Base-by-base conservation (phyloP, 23 red algal species). In the Chondrus crispus region DNA sequence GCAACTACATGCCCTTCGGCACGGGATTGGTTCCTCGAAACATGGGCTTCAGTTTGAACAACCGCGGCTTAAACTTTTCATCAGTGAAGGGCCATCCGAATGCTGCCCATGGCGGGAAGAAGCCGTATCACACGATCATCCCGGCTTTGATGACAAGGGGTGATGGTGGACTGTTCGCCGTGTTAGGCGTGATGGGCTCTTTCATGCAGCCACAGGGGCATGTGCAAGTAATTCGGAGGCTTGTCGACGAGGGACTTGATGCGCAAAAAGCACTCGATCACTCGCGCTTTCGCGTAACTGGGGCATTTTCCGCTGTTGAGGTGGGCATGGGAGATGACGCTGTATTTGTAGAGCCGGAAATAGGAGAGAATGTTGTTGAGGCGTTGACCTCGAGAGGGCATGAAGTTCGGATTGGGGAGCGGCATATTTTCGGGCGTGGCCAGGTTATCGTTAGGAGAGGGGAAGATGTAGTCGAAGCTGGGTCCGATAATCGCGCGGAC, bases 131-230 rank as follows among this genome's bases (percentile, higher is more conserved):
- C 43, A 99, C 97, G 14, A 93, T 99, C 32, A 99, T 99, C 9
- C 97, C 97, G 62, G 94, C 73, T n/a, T 14, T 99, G 75, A 42
- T 88, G 4, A 85, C 86, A 28, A 20, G 3, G 8, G 60, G 51
- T 6, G 39, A 10, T 24, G 74, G 83, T n/a, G 50, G 37, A n/a
- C 84, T 94, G 54, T 64, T 43, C 82, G 93, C 91, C 30, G 97
- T 90, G 3, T 84, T 96, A 26, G 97, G 97, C 12, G 82, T 89
- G 37, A 99, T 96, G 94, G 97, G 97, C 20, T 89, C 90, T 38
- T 96, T 95, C 58, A 96, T 96, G 92, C 97, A 99, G 46, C 94
- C 97, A 43, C 97, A 99, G 81, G 97, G 91, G 6, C 97, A 99
- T 58, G 49, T 96, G 41, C 94, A 96, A 76, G 74, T 95, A 44